Conservation (phyloP, 192 early-diverging fungal species). For the Coemansia sp. region DNA sequence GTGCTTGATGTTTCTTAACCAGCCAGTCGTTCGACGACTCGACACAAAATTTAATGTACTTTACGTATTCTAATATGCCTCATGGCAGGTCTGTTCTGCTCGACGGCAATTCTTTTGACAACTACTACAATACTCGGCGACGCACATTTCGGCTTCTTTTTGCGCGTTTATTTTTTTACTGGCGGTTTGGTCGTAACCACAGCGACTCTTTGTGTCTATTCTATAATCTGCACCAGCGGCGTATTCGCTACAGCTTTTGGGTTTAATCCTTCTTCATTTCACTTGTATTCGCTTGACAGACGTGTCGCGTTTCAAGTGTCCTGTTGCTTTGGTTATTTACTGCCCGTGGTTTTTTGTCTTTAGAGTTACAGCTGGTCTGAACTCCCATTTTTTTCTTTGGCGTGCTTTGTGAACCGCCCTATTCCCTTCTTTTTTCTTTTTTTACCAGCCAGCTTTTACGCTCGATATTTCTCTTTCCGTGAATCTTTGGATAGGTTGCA, state of each 20-base stretch:
- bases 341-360: neutral
- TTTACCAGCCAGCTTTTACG: neutral
- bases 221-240: too few relatives aligned
- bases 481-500: too few relatives aligned
- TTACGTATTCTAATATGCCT: neutral
- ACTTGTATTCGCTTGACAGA: too few relatives aligned
- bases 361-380: slow-evolving; percentile 2
- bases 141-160: neutral
- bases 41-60: neutral
- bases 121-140: neutral
- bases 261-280: too few relatives aligned
- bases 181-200: too few relatives aligned
- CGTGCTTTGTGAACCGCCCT: neutral
- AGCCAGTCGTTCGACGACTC: neutral
- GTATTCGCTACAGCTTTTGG: too few relatives aligned
- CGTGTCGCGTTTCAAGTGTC: too few relatives aligned
- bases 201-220: too few relatives aligned
- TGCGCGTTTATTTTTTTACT: neutral
- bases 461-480: too few relatives aligned
- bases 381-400: neutral
- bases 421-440: neutral
- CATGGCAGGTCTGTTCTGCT: neutral
- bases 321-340: neutral
- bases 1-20: neutral
- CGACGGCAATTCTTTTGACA: neutral